Evolutionary conservation across 1,139 yeast species (phyloP).

Genomic region (Saccharomycopsis crataegensis): DNA sequence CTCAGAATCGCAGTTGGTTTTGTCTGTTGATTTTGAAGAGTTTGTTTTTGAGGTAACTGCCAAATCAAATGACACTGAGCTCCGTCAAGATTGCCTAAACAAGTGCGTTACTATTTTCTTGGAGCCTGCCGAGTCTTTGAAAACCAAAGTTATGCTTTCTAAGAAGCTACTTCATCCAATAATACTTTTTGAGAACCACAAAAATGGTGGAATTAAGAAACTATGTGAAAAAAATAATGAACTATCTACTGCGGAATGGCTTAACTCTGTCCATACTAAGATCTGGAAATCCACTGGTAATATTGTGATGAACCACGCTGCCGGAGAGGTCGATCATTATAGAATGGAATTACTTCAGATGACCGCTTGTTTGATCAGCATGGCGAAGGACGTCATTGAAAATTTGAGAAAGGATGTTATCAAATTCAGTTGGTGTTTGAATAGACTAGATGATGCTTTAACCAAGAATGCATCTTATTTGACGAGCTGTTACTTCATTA

Average conservation of each 20-base stretch:
- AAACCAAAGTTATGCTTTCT: constrained; percentile 57
- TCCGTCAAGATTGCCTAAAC: constrained; percentile 45
- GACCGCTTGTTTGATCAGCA: constrained; percentile 68
- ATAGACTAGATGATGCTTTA: constrained; percentile 80
- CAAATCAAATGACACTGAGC: constrained; percentile 38
- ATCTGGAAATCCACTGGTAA: constrained; percentile 63
- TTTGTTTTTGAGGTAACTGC: constrained; percentile 55
- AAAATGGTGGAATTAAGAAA: constrained; percentile 40
- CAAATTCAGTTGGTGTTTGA: constrained; percentile 91
- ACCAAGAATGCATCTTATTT: constrained; percentile 93
- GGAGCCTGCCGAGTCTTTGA: constrained; percentile 32
- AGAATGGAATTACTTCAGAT: constrained; percentile 75
- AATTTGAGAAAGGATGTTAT: constrained; percentile 80
- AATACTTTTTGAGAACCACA: constrained; percentile 54
- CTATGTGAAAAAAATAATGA: constrained; percentile 34
- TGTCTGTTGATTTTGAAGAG: constrained; percentile 43
- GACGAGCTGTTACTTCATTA: constrained; percentile 77
- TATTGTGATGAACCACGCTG: constrained; percentile 46
- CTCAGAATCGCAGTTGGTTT: constrained; percentile 39
- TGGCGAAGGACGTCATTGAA: constrained; percentile 53
- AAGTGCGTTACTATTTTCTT: constrained; percentile 45
- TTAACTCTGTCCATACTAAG: constrained; percentile 49
- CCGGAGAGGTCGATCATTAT: constrained; percentile 69
- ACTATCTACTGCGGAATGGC: constrained; percentile 45
- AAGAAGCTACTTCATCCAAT: constrained; percentile 61